A percentile compares a stretch with the other conserved stretches of the same genome.
Evolutionary conservation across 129 eudicot genomes (phyloP).

Genomic region (Daucus carota): DH1_v3.0 NC_030385.2:1494001-1494500

Average conservation of each 20-base stretch:
- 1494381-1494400: background rate
- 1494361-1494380: background rate
- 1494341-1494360: background rate
- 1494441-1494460: background rate
- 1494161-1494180: constrained; percentile 98
- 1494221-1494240: constrained; percentile 86
- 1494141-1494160: constrained; percentile 13
- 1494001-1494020: background rate
- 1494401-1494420: background rate
- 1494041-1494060: background rate
- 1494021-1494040: background rate
- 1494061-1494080: background rate
- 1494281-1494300: constrained; percentile 61
- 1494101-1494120: background rate
- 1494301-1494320: background rate
- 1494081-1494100: background rate
- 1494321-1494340: background rate
- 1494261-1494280: constrained; percentile 88
- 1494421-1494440: background rate
- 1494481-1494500: background rate
- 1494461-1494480: background rate
- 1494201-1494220: constrained; percentile 63
- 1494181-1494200: constrained; percentile 80
- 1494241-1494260: constrained; percentile 96
- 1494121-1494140: background rate